Percentiles rank a stretch among this genome's conserved stretches.
Evolutionary conservation across 2,329 filamentous ascomycete species (phyloP).

Genomic region (Tolypocladium cylindrosporum): DNA sequence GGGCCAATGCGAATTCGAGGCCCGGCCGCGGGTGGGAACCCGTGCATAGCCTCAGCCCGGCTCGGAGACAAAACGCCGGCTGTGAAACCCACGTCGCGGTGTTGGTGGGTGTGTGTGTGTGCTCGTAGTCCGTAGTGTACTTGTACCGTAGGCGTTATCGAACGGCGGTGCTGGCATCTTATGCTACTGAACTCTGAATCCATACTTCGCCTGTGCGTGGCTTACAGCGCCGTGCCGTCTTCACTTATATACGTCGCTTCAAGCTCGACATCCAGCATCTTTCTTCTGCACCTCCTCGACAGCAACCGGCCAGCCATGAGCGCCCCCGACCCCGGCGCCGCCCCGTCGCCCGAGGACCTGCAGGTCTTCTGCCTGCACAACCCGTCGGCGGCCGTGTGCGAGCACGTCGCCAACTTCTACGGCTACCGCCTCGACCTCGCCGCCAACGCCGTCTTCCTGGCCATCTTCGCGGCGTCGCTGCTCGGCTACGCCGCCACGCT

Average conservation of each 20-base stretch:
- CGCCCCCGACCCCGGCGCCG: neutral
- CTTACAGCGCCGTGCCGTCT: neutral
- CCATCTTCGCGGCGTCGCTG: conserved; percentile 35
- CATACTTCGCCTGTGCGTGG: neutral
- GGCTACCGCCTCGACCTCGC: conserved; percentile 38
- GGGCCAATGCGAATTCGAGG: no score
- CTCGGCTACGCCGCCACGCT: conserved; percentile 30
- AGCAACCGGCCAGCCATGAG: neutral
- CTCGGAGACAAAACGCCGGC: neutral
- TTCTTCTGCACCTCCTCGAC: neutral
- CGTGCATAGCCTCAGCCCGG: no score
- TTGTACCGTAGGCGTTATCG: no score
- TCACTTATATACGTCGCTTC: no score
- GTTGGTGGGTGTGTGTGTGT: no score
- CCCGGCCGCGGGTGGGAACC: no score
- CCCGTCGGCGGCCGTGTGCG: conserved; percentile 16
- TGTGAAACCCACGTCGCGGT: no score
- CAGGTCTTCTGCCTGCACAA: conserved; percentile 16
- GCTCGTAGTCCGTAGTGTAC: no score
- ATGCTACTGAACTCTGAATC: no score
- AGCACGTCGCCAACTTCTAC: conserved; percentile 30
- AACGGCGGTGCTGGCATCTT: no score
- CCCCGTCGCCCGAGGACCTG: no score
- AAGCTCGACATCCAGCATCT: neutral
- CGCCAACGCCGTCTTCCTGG: conserved; percentile 41